These are phyloP conservation scores for Pythium scleroteichum DNA, from an alignment of 352 stramenopile species.

Conservation along the genomic window DNA sequence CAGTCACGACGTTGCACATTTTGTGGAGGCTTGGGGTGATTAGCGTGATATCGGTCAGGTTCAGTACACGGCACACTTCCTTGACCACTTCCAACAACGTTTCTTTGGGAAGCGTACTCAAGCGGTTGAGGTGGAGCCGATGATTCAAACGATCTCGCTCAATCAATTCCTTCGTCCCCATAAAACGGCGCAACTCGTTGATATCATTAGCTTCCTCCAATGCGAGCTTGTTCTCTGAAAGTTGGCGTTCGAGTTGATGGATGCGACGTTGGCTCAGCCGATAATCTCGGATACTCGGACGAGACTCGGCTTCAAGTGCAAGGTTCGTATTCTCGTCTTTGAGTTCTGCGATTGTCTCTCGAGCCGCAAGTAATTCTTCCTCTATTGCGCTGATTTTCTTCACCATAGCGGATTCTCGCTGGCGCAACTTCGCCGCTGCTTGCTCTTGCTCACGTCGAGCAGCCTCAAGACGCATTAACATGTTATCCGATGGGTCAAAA, in stretches of 20 bases:
- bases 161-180: constrained; percentile 81
- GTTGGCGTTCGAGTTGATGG: constrained; percentile 72
- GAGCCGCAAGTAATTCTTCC: constrained; percentile 58
- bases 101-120: constrained; percentile 75
- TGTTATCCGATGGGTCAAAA: constrained; percentile 57
- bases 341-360: constrained; percentile 64
- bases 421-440: constrained; percentile 52
- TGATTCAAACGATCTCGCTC: constrained; percentile 80
- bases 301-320: constrained; percentile 68
- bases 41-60: constrained; percentile 82
- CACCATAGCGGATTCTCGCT: constrained; percentile 71
- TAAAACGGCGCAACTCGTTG: constrained; percentile 78
- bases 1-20: constrained; percentile 74
- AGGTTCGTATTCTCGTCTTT: constrained; percentile 86
- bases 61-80: constrained; percentile 77
- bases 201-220: constrained; percentile 77
- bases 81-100: constrained; percentile 83
- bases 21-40: constrained; percentile 81
- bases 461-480: constrained; percentile 73
- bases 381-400: constrained; percentile 81
- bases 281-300: constrained; percentile 84
- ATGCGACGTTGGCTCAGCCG: constrained; percentile 68
- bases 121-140: constrained; percentile 70
- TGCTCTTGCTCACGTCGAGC: constrained; percentile 74
- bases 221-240: constrained; percentile 70